These are phyloP conservation scores for Skeletonema costatum DNA, from an alignment of 108 stramenopile species.

Conservation along the genomic window DNA sequence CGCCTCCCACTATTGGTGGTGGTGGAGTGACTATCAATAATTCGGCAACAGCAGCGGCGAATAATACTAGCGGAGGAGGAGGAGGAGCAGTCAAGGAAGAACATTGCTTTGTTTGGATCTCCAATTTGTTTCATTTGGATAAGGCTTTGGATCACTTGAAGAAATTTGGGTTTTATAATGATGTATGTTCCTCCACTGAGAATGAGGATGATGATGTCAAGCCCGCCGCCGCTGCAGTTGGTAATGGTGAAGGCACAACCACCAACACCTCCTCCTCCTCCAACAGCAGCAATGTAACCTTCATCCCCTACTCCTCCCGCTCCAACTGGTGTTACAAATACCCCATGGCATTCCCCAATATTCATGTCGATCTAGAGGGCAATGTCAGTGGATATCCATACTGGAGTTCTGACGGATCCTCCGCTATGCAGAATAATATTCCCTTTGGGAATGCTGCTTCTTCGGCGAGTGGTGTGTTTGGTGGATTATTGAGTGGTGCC, in stretches of 20 bases:
- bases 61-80: neutral
- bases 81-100: neutral
- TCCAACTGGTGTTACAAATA: slow-evolving; percentile 5
- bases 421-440: neutral
- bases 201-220: neutral
- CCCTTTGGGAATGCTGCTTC: neutral
- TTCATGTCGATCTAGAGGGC: slow-evolving; percentile 2
- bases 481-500: too few relatives aligned
- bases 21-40: neutral
- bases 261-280: too few relatives aligned
- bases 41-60: neutral
- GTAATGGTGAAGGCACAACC: neutral
- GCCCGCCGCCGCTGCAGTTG: neutral
- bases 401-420: neutral
- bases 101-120: slow-evolving; percentile 20
- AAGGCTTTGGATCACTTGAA: slow-evolving; percentile 3
- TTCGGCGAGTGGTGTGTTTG: too few relatives aligned
- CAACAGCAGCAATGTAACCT: neutral
- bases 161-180: slow-evolving; percentile 8
- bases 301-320: slow-evolving; percentile 16
- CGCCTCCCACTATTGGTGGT: neutral
- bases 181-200: neutral
- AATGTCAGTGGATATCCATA: slow-evolving; percentile 9
- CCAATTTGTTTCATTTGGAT: neutral
- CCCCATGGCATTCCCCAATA: slow-evolving; percentile 7